A percentile compares a stretch with the other conserved stretches of the same genome.
These are phyloP conservation scores for Xenosphaeropsis pyriputrescens DNA, from an alignment of 2,329 filamentous ascomycete species.

Conservation along the genomic window DNA sequence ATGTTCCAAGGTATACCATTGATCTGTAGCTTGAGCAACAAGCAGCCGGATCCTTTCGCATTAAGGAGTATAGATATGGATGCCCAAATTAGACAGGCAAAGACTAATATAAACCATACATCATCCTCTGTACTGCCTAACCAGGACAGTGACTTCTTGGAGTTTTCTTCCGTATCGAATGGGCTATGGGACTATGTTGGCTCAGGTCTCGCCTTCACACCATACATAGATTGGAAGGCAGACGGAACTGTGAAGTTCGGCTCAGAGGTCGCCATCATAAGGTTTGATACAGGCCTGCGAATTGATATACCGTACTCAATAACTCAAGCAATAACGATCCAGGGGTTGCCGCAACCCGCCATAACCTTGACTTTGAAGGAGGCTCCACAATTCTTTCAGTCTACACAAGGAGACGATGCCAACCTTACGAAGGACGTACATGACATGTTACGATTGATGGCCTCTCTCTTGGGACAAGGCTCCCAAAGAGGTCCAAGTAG, in stretches of 20 bases:
- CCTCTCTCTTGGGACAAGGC: no score
- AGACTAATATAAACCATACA: slow-evolving; percentile 5
- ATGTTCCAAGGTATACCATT: slow-evolving; percentile 3
- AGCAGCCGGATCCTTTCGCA: slow-evolving; percentile 19
- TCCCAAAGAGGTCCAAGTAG: no score
- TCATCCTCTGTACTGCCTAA: no score
- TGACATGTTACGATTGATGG: no score
- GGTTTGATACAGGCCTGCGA: slow-evolving; percentile 14
- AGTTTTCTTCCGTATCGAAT: slow-evolving; percentile 20
- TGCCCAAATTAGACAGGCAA: slow-evolving; percentile 6
- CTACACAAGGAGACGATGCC: no score
- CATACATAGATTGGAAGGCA: slow-evolving; percentile 24
- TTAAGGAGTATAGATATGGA: slow-evolving; percentile 21
- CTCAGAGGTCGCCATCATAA: slow-evolving; percentile 25
- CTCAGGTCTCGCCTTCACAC: slow-evolving; percentile 22
- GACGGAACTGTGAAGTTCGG: slow-evolving; percentile 22
- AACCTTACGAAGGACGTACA: no score
- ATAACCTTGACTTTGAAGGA: slow-evolving; percentile 35
- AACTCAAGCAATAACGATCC: slow-evolving; percentile 21
- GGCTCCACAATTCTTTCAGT: slow-evolving; percentile 32
- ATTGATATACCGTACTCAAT: slow-evolving; percentile 30
- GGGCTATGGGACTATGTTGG: slow-evolving; percentile 27
- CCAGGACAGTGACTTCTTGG: slow-evolving; percentile 15
- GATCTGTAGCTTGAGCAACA: slow-evolving; percentile 19
- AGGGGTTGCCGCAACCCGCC: slow-evolving; percentile 20